Percentiles rank a stretch among this genome's conserved stretches.
Conservation (phyloP, 805 yeast species). For the Lipomyces sp. region DNA sequence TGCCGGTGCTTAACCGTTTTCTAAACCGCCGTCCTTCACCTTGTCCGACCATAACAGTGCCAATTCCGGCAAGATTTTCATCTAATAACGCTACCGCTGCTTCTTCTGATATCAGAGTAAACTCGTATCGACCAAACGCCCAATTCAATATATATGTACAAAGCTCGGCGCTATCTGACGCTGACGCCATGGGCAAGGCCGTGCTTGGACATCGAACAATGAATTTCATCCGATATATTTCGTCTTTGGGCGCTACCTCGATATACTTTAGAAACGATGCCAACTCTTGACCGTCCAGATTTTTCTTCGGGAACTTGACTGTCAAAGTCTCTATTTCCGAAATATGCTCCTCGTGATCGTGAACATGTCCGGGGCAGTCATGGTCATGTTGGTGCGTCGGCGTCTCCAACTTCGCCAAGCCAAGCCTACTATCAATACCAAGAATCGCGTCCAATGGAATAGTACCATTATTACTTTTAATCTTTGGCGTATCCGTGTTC, state of each 20-base stretch:
- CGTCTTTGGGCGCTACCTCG: constrained; percentile 37
- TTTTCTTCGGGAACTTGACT: constrained; percentile 15
- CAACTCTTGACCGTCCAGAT: constrained; percentile 16
- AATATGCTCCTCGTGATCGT: constrained; percentile 18
- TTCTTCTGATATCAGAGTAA: constrained; percentile 23
- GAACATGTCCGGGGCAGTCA: constrained; percentile 8
- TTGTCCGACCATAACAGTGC: constrained; percentile 38
- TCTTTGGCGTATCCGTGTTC: constrained; percentile 39
- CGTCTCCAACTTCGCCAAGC: constrained; percentile 14
- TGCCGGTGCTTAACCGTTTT: constrained; percentile 22
- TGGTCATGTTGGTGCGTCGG: not conserved
- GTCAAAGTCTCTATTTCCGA: constrained; percentile 37
- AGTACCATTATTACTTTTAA: constrained; percentile 32
- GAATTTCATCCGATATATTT: constrained; percentile 37
- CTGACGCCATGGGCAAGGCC: constrained; percentile 9
- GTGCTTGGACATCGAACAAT: constrained; percentile 20
- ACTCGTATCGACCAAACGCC: constrained; percentile 39
- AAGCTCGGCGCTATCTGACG: not conserved
- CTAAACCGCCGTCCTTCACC: constrained; percentile 36
- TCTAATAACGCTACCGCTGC: constrained; percentile 19
- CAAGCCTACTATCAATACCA: constrained; percentile 37
- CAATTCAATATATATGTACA: constrained; percentile 30
- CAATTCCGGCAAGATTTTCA: constrained; percentile 28
- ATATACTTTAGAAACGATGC: constrained; percentile 23
- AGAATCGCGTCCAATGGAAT: constrained; percentile 35